These are phyloP conservation scores for Rhipidocladum racemiflorum DNA, from an alignment of 176 grass and related monocot genomes.

Conservation along the genomic window DNA sequence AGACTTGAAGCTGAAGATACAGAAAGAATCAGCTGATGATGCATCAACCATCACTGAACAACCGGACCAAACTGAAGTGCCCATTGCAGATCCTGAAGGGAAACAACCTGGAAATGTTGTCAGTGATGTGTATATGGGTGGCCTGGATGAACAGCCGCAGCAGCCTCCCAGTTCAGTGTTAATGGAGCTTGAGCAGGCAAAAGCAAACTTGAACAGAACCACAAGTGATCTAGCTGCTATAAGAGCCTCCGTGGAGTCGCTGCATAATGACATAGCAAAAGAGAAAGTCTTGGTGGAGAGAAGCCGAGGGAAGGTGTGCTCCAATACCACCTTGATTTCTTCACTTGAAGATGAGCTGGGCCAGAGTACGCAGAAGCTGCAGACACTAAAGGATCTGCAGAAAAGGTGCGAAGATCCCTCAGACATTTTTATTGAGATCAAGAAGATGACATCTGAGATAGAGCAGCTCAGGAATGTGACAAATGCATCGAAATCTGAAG, in stretches of 20 bases:
- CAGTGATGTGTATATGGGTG: neutral
- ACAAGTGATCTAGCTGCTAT: conserved; percentile 55
- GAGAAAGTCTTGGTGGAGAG: conserved; percentile 59
- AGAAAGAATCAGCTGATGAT: conserved; percentile 18
- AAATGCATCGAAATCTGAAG: conserved; percentile 54
- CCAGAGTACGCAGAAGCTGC: conserved; percentile 45
- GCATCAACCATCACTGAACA: neutral
- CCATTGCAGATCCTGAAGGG: neutral
- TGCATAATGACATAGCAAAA: conserved; percentile 48
- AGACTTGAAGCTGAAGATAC: conserved; percentile 60
- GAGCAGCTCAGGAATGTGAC: conserved; percentile 50
- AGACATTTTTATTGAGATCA: conserved; percentile 53
- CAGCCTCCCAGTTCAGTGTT: conserved; percentile 33
- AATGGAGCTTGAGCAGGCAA: conserved; percentile 61
- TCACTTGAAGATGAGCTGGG: conserved; percentile 60
- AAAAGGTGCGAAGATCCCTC: conserved; percentile 29
- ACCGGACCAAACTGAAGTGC: neutral
- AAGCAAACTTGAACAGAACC: conserved; percentile 57
- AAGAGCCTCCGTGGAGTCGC: conserved; percentile 38
- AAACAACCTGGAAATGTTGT: neutral
- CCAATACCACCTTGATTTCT: conserved; percentile 40
- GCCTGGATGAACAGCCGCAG: neutral
- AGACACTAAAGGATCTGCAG: conserved; percentile 37
- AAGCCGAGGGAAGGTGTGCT: conserved; percentile 45
- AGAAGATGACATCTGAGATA: conserved; percentile 60